Evolutionary conservation across 805 yeast genomes (phyloP).

Genomic region (Wickerhamomyces mucosus): DNA sequence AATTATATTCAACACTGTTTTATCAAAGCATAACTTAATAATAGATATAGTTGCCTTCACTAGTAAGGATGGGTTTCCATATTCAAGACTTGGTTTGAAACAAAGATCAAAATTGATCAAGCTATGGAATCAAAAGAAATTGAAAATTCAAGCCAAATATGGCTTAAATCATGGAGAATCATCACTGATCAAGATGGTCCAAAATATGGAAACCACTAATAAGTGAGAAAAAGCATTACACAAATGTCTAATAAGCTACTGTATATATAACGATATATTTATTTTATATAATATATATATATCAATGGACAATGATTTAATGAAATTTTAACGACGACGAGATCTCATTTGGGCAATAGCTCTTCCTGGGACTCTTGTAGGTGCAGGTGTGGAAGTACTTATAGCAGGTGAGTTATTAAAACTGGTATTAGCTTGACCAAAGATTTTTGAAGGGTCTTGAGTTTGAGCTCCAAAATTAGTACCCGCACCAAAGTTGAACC

Average conservation of each 20-base stretch:
- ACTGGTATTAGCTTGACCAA: conserved; percentile 7
- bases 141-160: conserved; percentile 33
- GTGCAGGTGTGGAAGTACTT: conserved; percentile 6
- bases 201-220: conserved; percentile 34
- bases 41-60: conserved; percentile 81
- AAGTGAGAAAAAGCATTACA: too few species aligned
- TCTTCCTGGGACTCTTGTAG: conserved; percentile 16
- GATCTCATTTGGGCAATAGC: conserved; percentile 19
- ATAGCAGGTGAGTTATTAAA: background rate
- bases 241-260: too few species aligned
- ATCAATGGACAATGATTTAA: too few species aligned
- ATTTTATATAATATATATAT: too few species aligned
- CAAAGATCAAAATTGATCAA: conserved; percentile 64
- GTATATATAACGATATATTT: too few species aligned
- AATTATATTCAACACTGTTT: conserved; percentile 64
- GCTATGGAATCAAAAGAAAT: conserved; percentile 41
- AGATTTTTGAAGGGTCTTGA: conserved; percentile 7
- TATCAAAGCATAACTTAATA: conserved; percentile 73
- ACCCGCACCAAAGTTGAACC: conserved; percentile 4
- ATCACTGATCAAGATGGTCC: conserved; percentile 46
- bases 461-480: conserved; percentile 6
- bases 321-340: conserved; percentile 19
- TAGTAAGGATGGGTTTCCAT: conserved; percentile 50
- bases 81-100: conserved; percentile 63
- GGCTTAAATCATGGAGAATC: conserved; percentile 63